phyloP scores from a whole-genome alignment of 177 flowering plant genomes.

The Tripterygium wilfordii region DNA sequence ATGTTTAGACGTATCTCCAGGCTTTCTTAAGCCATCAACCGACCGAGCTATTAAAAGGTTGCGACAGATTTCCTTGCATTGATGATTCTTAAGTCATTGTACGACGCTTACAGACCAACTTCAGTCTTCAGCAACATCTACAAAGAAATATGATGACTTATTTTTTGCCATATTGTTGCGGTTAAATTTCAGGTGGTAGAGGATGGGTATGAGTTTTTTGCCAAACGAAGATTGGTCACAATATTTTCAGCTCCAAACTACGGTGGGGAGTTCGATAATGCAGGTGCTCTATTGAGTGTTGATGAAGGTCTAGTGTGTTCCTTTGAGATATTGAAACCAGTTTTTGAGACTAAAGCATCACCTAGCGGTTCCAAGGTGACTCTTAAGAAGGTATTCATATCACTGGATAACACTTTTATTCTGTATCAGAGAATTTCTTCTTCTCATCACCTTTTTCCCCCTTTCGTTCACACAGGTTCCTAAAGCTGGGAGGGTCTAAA shows the following conservation, averaged over 20 bases:
- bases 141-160: too few relatives aligned
- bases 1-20: too few relatives aligned
- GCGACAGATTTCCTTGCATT: too few relatives aligned
- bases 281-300: constrained; percentile 81
- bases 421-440: too few relatives aligned
- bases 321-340: constrained; percentile 80
- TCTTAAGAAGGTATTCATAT: constrained; percentile 54
- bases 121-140: too few relatives aligned
- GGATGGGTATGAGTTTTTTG: constrained; percentile 93
- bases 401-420: too few relatives aligned
- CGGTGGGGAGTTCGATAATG: constrained; percentile 93
- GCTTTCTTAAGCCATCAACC: too few relatives aligned
- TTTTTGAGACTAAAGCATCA: constrained; percentile 18
- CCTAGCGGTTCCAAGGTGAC: constrained; percentile 32
- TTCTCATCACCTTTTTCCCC: neutral
- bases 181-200: constrained; percentile 65
- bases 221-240: constrained; percentile 75
- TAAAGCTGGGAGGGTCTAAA: constrained; percentile 25
- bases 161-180: too few relatives aligned
- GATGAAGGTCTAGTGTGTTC: constrained; percentile 71
- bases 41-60: too few relatives aligned
- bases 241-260: constrained; percentile 95
- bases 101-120: too few relatives aligned
- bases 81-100: too few relatives aligned
- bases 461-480: too few relatives aligned